Evolutionary conservation across 345 rosid species (phyloP), one percentile per base, ranked within the genome.

Genomic region (Citrus australasica): DNA sequence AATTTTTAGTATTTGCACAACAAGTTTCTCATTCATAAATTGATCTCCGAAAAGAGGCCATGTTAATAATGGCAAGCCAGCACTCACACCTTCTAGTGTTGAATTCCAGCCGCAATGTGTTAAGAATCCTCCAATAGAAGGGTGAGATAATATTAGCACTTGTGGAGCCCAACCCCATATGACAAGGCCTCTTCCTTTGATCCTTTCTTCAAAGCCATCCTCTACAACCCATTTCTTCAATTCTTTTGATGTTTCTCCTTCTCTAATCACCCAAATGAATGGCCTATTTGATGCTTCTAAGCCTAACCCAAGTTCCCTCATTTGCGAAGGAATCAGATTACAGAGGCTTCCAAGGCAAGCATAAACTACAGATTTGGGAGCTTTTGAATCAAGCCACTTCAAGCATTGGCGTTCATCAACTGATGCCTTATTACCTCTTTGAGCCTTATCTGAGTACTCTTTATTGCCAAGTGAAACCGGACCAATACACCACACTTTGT

Each of bases 381-480:
- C 8, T 70, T 33, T 37, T 7, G 71, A 35, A 30, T 79, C 81
- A 9, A 83, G 82, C 86, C 86, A 85, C 32, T 78, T 56, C 27
- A 73, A 2, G 46, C 80, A 75, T 62, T 75, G 56, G n/a, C 10
- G 19, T 48, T 75, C 63, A 38, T 65, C 75, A 22, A 75, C 38
- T 33, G 84, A 78, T 17, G 86, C 70, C 27, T 48, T 76, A 24
- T 80, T 78, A 27, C 86, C 86, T 76, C 84, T 83, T 51, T 83
- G 56, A 42, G 75, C 69, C 77, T 48, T 75, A 56, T 83, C 88
- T 9, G 62, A 38, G 5, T 58, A 48, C 9, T 71, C 53, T 35
- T 24, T 76, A 55, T 80, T 82, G 67, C 53, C 30, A n/a, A 78
- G 63, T 8, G 86, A 85, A 32, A 85, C 81, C 5, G 86, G 84